phyloP scores from a whole-genome alignment of 2,329 filamentous ascomycete species.

The Claviceps quebecensis region DNA sequence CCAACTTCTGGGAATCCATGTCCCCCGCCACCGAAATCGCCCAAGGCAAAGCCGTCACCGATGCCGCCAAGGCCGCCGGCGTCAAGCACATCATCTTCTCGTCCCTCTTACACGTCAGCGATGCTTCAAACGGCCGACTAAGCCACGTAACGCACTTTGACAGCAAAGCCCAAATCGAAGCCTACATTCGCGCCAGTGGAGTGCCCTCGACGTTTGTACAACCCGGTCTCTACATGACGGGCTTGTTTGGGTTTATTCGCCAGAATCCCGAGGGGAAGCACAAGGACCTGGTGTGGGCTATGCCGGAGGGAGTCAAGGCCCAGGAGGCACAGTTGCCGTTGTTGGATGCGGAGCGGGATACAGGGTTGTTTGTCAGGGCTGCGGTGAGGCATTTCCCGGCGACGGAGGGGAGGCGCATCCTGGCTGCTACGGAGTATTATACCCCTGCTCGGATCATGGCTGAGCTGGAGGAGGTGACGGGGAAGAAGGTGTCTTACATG shows the following conservation, averaged over 20 bases:
- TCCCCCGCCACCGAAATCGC: slow-evolving; percentile 22
- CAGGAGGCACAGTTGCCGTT: slow-evolving; percentile 22
- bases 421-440: slow-evolving; percentile 23
- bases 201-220: slow-evolving; percentile 38
- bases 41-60: slow-evolving; percentile 32
- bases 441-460: slow-evolving; percentile 17
- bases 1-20: slow-evolving; percentile 24
- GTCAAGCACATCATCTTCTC: slow-evolving; percentile 34
- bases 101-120: slow-evolving; percentile 25
- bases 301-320: slow-evolving; percentile 14
- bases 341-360: slow-evolving; percentile 24
- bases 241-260: slow-evolving; percentile 19
- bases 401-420: slow-evolving; percentile 23
- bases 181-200: slow-evolving; percentile 37
- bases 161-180: slow-evolving; percentile 39
- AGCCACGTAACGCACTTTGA: slow-evolving; percentile 37
- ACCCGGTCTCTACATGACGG: slow-evolving; percentile 42
- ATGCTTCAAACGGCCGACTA: slow-evolving; percentile 23
- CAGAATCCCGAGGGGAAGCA: slow-evolving; percentile 12
- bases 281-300: slow-evolving; percentile 14
- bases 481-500: slow-evolving; percentile 17
- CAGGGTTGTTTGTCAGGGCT: slow-evolving; percentile 23
- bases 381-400: slow-evolving; percentile 17
- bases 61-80: slow-evolving; percentile 28
- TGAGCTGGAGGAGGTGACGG: slow-evolving; percentile 21